These are phyloP conservation scores for Syzygium aqueum DNA, from an alignment of 345 rosid genomes.

Conservation along the genomic window DNA sequence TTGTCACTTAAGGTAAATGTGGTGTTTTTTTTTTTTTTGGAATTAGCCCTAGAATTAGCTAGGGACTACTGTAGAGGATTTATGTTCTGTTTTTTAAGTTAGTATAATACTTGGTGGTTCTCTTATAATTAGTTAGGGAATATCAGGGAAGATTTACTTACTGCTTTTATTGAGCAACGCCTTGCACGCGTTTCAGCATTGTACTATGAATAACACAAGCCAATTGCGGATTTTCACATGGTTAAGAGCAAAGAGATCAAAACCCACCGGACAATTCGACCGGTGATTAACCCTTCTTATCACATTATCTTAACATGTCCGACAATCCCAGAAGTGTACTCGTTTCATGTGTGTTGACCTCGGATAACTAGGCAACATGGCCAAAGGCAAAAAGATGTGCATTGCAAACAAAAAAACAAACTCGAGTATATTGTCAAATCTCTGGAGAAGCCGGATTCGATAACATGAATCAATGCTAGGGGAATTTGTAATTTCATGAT, in stretches of 20 bases:
- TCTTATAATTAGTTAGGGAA: background rate
- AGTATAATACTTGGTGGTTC: background rate
- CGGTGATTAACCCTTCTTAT: background rate
- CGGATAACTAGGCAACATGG: background rate
- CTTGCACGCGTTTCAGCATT: background rate
- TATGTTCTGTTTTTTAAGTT: background rate
- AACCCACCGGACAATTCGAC: background rate
- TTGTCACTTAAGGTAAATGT: too few species aligned
- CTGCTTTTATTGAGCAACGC: background rate
- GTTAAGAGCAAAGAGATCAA: background rate
- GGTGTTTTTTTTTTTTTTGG: too few species aligned
- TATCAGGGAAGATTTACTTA: background rate
- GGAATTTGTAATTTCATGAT: background rate
- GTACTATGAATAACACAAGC: background rate
- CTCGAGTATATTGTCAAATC: background rate
- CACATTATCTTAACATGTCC: background rate
- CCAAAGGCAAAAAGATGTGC: background rate
- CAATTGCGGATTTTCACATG: background rate
- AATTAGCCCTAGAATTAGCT: too few species aligned
- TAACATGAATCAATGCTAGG: background rate
- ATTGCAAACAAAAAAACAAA: background rate
- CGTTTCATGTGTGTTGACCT: background rate
- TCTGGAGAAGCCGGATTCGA: background rate
- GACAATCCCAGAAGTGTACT: background rate
- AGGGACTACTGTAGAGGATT: too few species aligned